These are phyloP conservation scores for Xylariaceae sp. DNA, from an alignment of 2,329 filamentous ascomycete genomes.

Conservation along the genomic window DNA sequence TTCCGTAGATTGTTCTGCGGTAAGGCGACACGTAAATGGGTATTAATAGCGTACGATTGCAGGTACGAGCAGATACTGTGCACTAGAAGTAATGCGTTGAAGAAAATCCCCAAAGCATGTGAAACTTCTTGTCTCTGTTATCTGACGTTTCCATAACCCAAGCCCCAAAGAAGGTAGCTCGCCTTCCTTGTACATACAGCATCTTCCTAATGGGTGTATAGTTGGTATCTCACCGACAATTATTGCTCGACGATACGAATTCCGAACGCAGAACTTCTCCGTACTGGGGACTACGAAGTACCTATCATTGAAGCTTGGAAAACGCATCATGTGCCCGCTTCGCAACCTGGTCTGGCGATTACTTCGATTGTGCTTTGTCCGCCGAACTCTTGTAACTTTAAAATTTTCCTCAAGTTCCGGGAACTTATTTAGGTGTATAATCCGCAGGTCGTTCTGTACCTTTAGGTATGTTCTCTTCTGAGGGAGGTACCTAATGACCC, in stretches of 20 bases:
- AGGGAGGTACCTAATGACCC: not conserved
- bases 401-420: too few relatives aligned
- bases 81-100: not conserved
- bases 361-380: not conserved
- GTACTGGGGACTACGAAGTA: too few relatives aligned
- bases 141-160: not conserved
- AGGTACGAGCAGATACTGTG: not conserved
- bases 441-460: not conserved
- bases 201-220: too few relatives aligned
- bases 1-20: not conserved
- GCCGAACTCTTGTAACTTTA: not conserved
- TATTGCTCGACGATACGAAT: too few relatives aligned
- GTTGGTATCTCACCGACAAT: too few relatives aligned
- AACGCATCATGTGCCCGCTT: too few relatives aligned
- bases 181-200: too few relatives aligned
- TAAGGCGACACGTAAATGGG: not conserved
- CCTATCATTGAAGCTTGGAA: too few relatives aligned
- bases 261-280: too few relatives aligned
- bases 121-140: not conserved
- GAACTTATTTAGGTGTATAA: too few relatives aligned
- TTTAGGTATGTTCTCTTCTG: not conserved
- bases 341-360: too few relatives aligned
- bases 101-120: not conserved
- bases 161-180: too few relatives aligned
- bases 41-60: not conserved